These are phyloP conservation scores for Coniochaeta hoffmannii DNA, from an alignment of 2,329 filamentous ascomycete genomes.

Conservation along the genomic window DNA sequence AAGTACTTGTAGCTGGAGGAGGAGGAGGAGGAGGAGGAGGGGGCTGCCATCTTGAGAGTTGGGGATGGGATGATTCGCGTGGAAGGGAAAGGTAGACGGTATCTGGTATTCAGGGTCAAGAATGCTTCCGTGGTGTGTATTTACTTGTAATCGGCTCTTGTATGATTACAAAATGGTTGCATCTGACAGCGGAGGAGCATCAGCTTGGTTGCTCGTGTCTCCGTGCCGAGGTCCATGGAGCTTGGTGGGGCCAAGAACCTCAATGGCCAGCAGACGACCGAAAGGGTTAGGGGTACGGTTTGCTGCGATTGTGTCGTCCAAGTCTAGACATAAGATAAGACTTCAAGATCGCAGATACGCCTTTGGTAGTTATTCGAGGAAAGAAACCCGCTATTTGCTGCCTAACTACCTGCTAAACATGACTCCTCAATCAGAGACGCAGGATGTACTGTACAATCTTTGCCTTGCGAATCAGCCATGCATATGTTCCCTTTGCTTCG, in stretches of 20 bases:
- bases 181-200: neutral
- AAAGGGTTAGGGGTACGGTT: neutral
- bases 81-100: neutral
- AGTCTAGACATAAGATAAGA: too few species aligned
- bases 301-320: neutral
- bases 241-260: neutral
- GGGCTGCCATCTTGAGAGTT: neutral
- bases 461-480: neutral
- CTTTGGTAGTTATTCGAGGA: too few species aligned
- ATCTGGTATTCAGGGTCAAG: too few species aligned
- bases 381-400: neutral
- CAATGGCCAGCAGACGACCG: neutral
- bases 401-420: neutral
- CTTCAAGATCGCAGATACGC: too few species aligned
- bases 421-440: neutral
- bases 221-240: neutral
- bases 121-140: too few species aligned
- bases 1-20: conserved; percentile 69
- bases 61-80: neutral
- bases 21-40: neutral
- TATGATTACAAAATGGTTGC: neutral
- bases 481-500: neutral
- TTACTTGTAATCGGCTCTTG: too few species aligned
- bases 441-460: neutral
- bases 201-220: neutral